Evolutionary conservation across 257 asterid genomes (phyloP).

Genomic region (Haberlea rhodopensis): DNA sequence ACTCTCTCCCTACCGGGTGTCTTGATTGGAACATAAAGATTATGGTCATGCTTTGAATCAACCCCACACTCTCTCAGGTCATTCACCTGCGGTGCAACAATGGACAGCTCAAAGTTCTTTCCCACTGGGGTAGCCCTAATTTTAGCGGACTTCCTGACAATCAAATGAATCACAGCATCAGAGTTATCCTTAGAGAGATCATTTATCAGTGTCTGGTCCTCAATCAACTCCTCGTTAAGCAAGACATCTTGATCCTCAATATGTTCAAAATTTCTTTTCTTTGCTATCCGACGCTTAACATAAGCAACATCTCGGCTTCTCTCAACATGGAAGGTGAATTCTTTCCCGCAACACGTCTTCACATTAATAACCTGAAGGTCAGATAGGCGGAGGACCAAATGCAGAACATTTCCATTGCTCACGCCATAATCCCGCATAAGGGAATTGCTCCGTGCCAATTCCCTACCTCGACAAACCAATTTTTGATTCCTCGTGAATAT

Average conservation of each 20-base stretch:
- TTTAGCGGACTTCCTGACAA: conserved; percentile 68
- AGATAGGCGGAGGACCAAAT: conserved; percentile 68
- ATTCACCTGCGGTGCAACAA: conserved; percentile 41
- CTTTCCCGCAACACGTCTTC: conserved; percentile 71
- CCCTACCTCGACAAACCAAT: conserved; percentile 80
- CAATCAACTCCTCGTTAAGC: conserved; percentile 65
- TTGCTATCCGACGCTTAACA: conserved; percentile 66
- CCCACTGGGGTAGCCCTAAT: conserved; percentile 69
- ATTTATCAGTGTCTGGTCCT: conserved; percentile 70
- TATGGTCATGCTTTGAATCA: conserved; percentile 29
- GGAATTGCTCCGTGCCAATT: conserved; percentile 72
- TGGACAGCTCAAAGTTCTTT: conserved; percentile 61
- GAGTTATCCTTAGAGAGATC: conserved; percentile 53
- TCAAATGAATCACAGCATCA: conserved; percentile 82
- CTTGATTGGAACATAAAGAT: conserved; percentile 34
- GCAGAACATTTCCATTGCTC: conserved; percentile 70
- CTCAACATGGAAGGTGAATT: conserved; percentile 64
- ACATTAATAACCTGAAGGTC: conserved; percentile 69
- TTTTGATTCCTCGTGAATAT: conserved; percentile 66
- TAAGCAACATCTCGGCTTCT: conserved; percentile 68
- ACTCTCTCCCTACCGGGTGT: conserved; percentile 39
- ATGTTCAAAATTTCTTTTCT: conserved; percentile 35
- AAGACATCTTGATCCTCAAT: conserved; percentile 70
- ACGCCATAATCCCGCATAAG: conserved; percentile 75
- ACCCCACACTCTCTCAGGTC: conserved; percentile 29